A percentile compares a stretch with the other conserved stretches of the same genome.
phyloP scores from a whole-genome alignment of 2,329 filamentous ascomycete genomes.

The Cercospora sp. region DNA sequence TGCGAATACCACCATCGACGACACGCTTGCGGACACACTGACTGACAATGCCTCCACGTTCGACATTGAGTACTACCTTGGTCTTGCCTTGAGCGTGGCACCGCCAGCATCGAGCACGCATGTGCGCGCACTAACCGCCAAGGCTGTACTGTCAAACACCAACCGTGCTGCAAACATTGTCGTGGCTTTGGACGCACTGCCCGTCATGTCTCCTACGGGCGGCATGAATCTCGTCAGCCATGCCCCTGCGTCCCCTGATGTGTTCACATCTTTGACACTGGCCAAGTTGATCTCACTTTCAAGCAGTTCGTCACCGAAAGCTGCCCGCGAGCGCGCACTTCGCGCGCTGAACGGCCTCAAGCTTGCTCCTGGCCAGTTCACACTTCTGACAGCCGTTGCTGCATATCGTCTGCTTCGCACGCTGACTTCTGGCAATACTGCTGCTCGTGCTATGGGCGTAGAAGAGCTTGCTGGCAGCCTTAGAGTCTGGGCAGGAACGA shows the following conservation, averaged over 20 bases:
- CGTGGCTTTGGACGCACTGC: constrained; percentile 56
- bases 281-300: constrained; percentile 58
- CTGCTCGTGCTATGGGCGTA: constrained; percentile 41
- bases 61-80: constrained; percentile 55
- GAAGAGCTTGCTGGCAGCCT: constrained; percentile 48
- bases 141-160: constrained; percentile 58
- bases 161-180: constrained; percentile 54
- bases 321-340: constrained; percentile 43
- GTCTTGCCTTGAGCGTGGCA: constrained; percentile 69
- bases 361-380: constrained; percentile 43
- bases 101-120: constrained; percentile 75
- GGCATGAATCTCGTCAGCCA: constrained; percentile 53
- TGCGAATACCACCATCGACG: constrained; percentile 72
- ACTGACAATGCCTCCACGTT: constrained; percentile 49
- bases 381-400: constrained; percentile 50
- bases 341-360: constrained; percentile 44
- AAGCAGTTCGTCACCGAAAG: constrained; percentile 23
- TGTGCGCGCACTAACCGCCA: constrained; percentile 58
- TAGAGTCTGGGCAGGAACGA: constrained; percentile 50
- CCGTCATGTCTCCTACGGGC: constrained; percentile 35
- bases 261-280: constrained; percentile 58
- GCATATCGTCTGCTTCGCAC: constrained; percentile 44
- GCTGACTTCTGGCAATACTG: constrained; percentile 37
- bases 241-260: constrained; percentile 57
- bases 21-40: constrained; percentile 60